Conservation (phyloP, 108 stramenopile genomes). For the Cylindrotheca closterium region DNA sequence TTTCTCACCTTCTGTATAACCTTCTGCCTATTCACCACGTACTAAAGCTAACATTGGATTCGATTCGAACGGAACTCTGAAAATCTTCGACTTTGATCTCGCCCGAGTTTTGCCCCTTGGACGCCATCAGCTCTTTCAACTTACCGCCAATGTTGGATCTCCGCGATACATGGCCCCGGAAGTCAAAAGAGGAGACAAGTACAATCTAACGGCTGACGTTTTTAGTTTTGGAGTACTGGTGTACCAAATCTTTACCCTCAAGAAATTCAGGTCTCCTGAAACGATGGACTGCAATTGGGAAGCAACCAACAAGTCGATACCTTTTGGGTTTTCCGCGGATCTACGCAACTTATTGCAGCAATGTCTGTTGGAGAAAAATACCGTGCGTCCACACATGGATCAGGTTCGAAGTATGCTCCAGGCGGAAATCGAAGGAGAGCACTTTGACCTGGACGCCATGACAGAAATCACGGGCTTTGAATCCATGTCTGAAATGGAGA, state of each 20-base stretch:
- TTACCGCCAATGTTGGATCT: constrained; percentile 30
- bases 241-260: constrained; percentile 55
- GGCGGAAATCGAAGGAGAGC: neutral
- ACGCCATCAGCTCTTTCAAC: constrained; percentile 7
- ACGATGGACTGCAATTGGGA: neutral
- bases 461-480: neutral
- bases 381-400: neutral
- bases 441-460: neutral
- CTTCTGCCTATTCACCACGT: neutral
- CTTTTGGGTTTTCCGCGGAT: neutral
- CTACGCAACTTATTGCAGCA: neutral
- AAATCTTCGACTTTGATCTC: constrained; percentile 33
- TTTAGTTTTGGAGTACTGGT: constrained; percentile 59
- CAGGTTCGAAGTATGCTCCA: neutral
- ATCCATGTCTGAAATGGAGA: neutral
- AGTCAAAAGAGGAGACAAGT: constrained; percentile 41
- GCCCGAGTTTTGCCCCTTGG: constrained; percentile 13
- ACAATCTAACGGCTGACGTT: constrained; percentile 67
- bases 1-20: neutral
- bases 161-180: constrained; percentile 80
- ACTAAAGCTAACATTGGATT: constrained; percentile 11
- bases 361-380: neutral
- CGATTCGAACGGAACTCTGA: neutral
- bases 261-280: constrained; percentile 45
- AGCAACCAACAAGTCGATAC: neutral